A percentile compares a stretch with the other conserved stretches of the same genome.
Conservation (phyloP, 768 basidiomycete genomes). For the Piloderma croceum region DNA sequence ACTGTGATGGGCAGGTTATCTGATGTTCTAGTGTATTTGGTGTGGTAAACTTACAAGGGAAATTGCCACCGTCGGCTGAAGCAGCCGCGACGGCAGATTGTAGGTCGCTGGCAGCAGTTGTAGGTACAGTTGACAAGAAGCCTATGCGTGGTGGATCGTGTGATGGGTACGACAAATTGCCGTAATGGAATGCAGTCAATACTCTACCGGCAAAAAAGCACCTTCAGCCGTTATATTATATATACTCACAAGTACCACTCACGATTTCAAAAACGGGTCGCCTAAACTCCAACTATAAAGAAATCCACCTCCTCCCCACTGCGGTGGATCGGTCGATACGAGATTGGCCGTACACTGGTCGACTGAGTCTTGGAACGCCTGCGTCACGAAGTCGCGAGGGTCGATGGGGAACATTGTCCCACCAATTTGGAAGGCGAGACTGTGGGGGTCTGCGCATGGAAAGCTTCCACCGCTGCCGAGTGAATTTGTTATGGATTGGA, state of each 20-base stretch:
- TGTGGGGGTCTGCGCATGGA: slow-evolving; percentile 56
- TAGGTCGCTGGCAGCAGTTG: slow-evolving; percentile 40
- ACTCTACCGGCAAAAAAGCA: slow-evolving; percentile 37
- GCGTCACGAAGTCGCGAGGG: slow-evolving; percentile 61
- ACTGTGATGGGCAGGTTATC: slow-evolving; percentile 22
- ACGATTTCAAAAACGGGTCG: slow-evolving; percentile 73
- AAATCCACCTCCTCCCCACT: slow-evolving; percentile 44
- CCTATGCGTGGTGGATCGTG: slow-evolving; percentile 65
- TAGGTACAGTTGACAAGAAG: slow-evolving; percentile 63
- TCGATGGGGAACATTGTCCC: slow-evolving; percentile 69
- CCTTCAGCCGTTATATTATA: slow-evolving; percentile 1
- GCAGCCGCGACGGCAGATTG: slow-evolving; percentile 30
- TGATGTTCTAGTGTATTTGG: background rate
- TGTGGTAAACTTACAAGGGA: slow-evolving; percentile 27
- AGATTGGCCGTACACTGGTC: slow-evolving; percentile 49
- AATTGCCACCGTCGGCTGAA: slow-evolving; percentile 20
- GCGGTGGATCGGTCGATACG: slow-evolving; percentile 58
- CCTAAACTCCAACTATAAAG: slow-evolving; percentile 77
- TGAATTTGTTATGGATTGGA: slow-evolving; percentile 39
- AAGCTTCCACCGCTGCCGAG: slow-evolving; percentile 38
- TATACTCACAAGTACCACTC: slow-evolving; percentile 16
- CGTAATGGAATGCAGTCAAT: slow-evolving; percentile 64
- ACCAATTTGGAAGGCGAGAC: slow-evolving; percentile 60
- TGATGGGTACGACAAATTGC: slow-evolving; percentile 64
- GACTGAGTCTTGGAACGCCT: slow-evolving; percentile 32